These are phyloP conservation scores for Tubosaeta brunneosetosa DNA, from an alignment of 768 basidiomycete genomes.

Conservation along the genomic window DNA sequence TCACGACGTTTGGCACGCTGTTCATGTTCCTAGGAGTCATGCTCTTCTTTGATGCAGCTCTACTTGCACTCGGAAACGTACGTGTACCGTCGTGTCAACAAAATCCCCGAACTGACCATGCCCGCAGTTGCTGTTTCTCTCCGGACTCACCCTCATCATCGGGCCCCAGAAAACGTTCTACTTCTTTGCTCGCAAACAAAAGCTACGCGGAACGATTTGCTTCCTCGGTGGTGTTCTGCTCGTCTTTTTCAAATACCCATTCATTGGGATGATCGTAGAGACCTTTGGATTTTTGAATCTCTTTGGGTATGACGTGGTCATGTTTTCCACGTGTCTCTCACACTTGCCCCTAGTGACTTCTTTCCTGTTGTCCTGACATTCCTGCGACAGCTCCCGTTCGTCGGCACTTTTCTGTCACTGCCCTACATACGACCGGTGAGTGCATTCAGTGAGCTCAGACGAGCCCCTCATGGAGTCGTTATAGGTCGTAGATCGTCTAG, in stretches of 20 bases:
- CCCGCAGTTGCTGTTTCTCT: conserved; percentile 79
- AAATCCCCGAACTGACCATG: neutral
- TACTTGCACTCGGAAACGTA: conserved; percentile 97
- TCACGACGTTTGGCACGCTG: conserved; percentile 90
- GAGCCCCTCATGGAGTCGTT: conserved; percentile 4
- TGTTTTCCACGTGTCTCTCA: conserved; percentile 1
- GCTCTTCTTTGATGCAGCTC: conserved; percentile 93
- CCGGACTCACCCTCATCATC: conserved; percentile 93
- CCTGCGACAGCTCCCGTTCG: conserved; percentile 86
- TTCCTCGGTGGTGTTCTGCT: conserved; percentile 88
- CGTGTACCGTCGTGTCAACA: conserved; percentile 20
- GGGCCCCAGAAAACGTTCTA: conserved; percentile 96
- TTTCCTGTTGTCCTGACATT: conserved; percentile 99
- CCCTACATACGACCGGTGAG: conserved; percentile 84
- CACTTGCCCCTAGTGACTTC: conserved; percentile 75
- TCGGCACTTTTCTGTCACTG: conserved; percentile 80
- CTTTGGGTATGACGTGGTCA: conserved; percentile 64
- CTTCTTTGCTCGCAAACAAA: conserved; percentile 95
- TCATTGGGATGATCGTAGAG: conserved; percentile 89
- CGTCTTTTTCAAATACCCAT: conserved; percentile 94
- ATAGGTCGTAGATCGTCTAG: conserved; percentile 75
- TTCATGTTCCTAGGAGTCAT: conserved; percentile 97
- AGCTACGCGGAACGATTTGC: conserved; percentile 83
- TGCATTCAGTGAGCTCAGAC: neutral
- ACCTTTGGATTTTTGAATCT: conserved; percentile 96